Evolutionary conservation across 2,329 filamentous ascomycete species (phyloP), one percentile per base, ranked within the genome.

Genomic region (Colletotrichum navitas): DNA sequence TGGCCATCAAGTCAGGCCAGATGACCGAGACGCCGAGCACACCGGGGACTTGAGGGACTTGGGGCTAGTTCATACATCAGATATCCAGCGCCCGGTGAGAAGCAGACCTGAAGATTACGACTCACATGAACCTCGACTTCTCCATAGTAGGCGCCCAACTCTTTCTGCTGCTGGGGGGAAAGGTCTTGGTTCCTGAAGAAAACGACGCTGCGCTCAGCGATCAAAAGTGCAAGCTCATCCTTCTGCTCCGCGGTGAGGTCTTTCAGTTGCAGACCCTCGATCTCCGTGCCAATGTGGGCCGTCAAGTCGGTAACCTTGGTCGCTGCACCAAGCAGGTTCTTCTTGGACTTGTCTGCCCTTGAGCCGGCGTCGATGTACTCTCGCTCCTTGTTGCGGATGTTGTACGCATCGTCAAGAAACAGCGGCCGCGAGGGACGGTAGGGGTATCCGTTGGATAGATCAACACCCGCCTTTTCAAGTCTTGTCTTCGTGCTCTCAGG

Each of bases 1-100:
- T 90, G 0, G 90, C 90, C 77, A 86, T 84, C 0, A 93, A 85
- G 43, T 87, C 91, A 0, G 92, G 92, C 92, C 91, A 93, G 59
- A 93, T 91, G 6, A 93, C 89, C 0, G 86, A 88, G 1, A 90
- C 89, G 0, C 91, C 91, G 0, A 85, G 83, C 0, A 92, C 82
- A 1, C 91, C 92, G 0, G 92, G 92, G 0, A 93, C 91, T 55
- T 92, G 89, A 0, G 92, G 88, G 0, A 89, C 90, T 87, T 93
- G 91, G 0, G 92, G 91, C 89, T 92, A 52, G 5, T 45, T 6
- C 2, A 5, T 5, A 18, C 16, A 32, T 68, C 36, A 69, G 61
- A 21, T 49, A 3, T 3, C 29, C 14, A 39, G 16, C 18, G 29
- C 5, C 7, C 10, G 10, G 4, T 21, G 8, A 6, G 24, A 8